A percentile compares a stretch with the other conserved stretches of the same genome.
Conservation (phyloP, 768 basidiomycete genomes). For the Rhizopogon salebrosus region DNA sequence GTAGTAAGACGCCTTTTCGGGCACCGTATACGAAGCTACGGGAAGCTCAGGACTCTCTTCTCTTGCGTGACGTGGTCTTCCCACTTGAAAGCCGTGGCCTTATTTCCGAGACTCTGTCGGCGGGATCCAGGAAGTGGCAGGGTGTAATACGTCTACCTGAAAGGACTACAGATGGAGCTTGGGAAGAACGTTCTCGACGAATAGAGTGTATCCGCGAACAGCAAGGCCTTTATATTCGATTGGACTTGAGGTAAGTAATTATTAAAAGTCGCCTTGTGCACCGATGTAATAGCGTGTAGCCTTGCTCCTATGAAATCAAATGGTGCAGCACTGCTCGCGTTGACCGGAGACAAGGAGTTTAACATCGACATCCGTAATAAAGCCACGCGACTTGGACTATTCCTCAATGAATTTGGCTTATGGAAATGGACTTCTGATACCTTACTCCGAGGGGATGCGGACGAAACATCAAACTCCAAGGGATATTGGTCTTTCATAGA, state of each 20-base stretch:
- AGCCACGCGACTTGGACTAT: slow-evolving; percentile 41
- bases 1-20: not conserved
- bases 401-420: slow-evolving; percentile 58
- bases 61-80: slow-evolving; percentile 36
- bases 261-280: not conserved
- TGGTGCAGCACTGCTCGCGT: slow-evolving; percentile 46
- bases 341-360: slow-evolving; percentile 56
- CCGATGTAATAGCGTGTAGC: slow-evolving; percentile 15
- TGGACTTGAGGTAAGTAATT: slow-evolving; percentile 27
- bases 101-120: slow-evolving; percentile 31
- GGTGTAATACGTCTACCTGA: slow-evolving; percentile 49
- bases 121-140: slow-evolving; percentile 37
- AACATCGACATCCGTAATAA: slow-evolving; percentile 33
- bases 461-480: not conserved
- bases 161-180: slow-evolving; percentile 14
- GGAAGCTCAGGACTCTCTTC: slow-evolving; percentile 11
- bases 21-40: not conserved
- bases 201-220: slow-evolving; percentile 16
- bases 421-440: slow-evolving; percentile 45
- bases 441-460: slow-evolving; percentile 1
- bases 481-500: slow-evolving; percentile 46
- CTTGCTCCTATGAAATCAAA: slow-evolving; percentile 43
- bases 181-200: slow-evolving; percentile 25
- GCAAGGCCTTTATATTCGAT: slow-evolving; percentile 34
- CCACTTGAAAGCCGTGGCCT: slow-evolving; percentile 41